Conservation (phyloP, 495 filamentous ascomycete species). For the Penicillium ochrochloron region DNA sequence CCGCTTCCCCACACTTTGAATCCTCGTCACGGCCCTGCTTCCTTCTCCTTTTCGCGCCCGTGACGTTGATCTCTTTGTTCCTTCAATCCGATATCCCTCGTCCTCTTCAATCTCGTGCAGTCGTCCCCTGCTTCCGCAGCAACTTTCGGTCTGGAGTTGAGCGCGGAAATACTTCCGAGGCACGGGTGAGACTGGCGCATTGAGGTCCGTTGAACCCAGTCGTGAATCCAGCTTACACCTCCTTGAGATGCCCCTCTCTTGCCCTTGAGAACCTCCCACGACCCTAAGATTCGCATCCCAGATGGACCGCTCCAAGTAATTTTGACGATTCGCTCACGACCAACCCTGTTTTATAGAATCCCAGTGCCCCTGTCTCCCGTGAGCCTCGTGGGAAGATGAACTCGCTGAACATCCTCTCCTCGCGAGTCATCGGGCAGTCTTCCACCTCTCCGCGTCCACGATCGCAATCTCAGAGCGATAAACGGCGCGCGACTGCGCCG, state of each 20-base stretch:
- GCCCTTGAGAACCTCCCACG: conserved; percentile 17
- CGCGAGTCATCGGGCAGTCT: conserved; percentile 75
- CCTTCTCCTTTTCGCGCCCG: conserved; percentile 16
- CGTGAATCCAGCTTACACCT: conserved; percentile 26
- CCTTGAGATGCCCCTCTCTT: conserved; percentile 27
- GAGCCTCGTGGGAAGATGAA: conserved; percentile 81
- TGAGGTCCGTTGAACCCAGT: conserved; percentile 40
- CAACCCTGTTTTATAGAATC: conserved; percentile 34
- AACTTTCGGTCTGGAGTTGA: conserved; percentile 27
- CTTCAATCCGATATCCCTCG: conserved; percentile 17
- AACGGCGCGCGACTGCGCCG: conserved; percentile 48
- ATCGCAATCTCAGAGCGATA: conserved; percentile 67
- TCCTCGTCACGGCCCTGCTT: conserved; percentile 25
- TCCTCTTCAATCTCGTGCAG: conserved; percentile 4
- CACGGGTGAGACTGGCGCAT: conserved; percentile 52
- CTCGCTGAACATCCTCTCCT: conserved; percentile 93
- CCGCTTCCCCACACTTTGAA: conserved; percentile 40
- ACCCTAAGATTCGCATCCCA: conserved; percentile 11
- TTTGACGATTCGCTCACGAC: conserved; percentile 37
- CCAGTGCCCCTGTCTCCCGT: conserved; percentile 54
- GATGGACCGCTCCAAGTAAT: conserved; percentile 26
- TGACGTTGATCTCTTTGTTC: conserved; percentile 9
- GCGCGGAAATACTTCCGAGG: conserved; percentile 40
- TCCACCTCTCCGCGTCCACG: conserved; percentile 58
- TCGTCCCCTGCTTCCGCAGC: conserved; percentile 13